Evolutionary conservation across 2,329 filamentous ascomycete genomes (phyloP), one percentile per base, ranked within the genome.

Genomic region (Chrysoporthe austroafricana): DNA sequence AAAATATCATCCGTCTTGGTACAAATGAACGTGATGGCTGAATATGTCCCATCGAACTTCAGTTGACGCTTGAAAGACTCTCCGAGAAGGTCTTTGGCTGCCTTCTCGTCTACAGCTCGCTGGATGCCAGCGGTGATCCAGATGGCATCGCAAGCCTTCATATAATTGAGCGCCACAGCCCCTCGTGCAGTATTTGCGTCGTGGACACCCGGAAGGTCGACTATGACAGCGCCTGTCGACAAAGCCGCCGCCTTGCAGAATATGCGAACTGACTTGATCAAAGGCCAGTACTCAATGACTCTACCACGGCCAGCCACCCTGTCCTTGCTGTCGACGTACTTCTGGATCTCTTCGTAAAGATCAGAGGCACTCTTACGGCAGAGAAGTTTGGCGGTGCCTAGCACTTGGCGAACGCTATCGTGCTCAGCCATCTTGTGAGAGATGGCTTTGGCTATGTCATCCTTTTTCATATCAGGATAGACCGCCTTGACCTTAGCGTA

Each of bases 51-150:
- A 67, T 90, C 88, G 71, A 85, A 85, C 66, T 88, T 85, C 3
- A 90, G 76, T 71, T 90, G 88, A 0, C 83, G 79, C 72, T 84
- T 86, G 77, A 88, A 88, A 0, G 81, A 80, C 21, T 86, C 80
- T 0, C 86, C 86, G 8, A 90, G 77, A 1, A 90, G 76, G 0
- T 79, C 81, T 66, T 86, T 85, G 0, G 87, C 86, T 2, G 84
- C 81, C 72, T 88, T 87, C 70, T 88, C 85, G 69, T 89, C 85
- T 1, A 90, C 85, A 1, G 85, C 85, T 14, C 88, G 79, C 48
- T 80, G 85, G 66, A 90, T 90, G 0, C 86, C 86, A 1, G 87
- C 85, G n/a, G 89, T 84, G 62, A 90, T 85, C 86, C 86, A 90
- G 0, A 90, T 74, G 2, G 84, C 82, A 1, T 83, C 84, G 70